Evolutionary conservation across 495 filamentous ascomycete genomes (phyloP).

Genomic region (Hypoxylon crocopeplum): DNA sequence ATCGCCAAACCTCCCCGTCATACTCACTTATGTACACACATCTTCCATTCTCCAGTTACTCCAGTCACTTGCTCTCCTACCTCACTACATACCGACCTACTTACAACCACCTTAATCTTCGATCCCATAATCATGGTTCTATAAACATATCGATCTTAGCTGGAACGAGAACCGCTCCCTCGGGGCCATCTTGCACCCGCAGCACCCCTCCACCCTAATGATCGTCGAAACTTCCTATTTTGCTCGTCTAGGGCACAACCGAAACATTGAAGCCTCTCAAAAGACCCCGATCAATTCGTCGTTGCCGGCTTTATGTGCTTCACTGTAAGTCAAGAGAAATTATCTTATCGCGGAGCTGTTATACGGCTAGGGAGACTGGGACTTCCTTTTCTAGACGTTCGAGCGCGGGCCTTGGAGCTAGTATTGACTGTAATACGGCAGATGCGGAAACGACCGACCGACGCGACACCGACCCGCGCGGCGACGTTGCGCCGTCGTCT

Average conservation of each 20-base stretch:
- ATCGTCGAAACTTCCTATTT: constrained; percentile 5
- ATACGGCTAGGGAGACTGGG: background rate
- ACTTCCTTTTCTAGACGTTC: background rate
- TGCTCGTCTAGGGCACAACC: constrained; percentile 17
- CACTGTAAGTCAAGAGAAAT: constrained; percentile 16
- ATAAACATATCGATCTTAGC: constrained; percentile 1
- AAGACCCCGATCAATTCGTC: background rate
- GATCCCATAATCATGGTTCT: constrained; percentile 3
- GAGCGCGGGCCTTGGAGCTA: background rate
- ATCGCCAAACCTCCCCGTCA: constrained; percentile 12
- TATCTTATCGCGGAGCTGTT: background rate
- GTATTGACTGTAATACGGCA: constrained; percentile 11
- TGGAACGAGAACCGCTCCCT: constrained; percentile 5
- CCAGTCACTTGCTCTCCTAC: constrained; percentile 1
- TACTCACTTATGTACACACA: background rate
- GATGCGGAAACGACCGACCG: constrained; percentile 27
- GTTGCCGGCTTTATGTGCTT: constrained; percentile 19
- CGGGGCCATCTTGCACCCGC: background rate
- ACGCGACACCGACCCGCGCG: constrained; percentile 16
- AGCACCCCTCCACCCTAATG: constrained; percentile 14
- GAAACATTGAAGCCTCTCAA: background rate
- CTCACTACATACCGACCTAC: background rate
- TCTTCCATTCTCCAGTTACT: background rate
- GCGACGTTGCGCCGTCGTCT: constrained; percentile 29
- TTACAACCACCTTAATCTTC: background rate